A percentile compares a stretch with the other conserved stretches of the same genome.
Conservation (phyloP, 176 grass and related monocot species). For the Avena atlantica region DNA sequence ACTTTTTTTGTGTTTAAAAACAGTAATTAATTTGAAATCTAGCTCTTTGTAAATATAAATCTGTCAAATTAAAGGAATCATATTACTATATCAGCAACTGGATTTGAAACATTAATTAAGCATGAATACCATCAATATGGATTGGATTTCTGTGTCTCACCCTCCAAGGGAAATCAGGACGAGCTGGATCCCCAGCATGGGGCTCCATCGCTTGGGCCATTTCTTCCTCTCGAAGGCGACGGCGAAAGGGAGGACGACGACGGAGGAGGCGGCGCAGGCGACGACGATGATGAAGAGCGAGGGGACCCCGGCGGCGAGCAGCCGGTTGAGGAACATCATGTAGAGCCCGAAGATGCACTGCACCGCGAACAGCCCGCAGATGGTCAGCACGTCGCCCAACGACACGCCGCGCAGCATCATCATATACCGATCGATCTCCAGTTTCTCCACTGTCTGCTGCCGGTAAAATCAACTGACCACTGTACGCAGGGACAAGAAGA, state of each 20-base stretch:
- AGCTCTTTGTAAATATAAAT: not conserved
- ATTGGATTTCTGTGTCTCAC: slow-evolving; percentile 36
- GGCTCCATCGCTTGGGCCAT: slow-evolving; percentile 51
- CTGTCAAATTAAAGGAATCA: not conserved
- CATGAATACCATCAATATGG: not conserved
- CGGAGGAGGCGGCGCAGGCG: slow-evolving; percentile 43
- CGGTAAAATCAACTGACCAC: not conserved
- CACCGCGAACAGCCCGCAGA: slow-evolving; percentile 53
- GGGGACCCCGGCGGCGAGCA: slow-evolving; percentile 50
- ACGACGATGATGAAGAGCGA: slow-evolving; percentile 61
- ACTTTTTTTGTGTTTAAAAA: too few species aligned
- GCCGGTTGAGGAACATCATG: slow-evolving; percentile 55
- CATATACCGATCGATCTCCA: not conserved
- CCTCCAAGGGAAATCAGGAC: slow-evolving; percentile 58
- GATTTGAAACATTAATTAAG: not conserved
- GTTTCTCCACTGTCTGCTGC: not conserved
- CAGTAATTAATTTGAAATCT: not conserved
- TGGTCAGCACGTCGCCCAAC: slow-evolving; percentile 37
- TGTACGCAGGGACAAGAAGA: not conserved
- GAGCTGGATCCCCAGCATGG: slow-evolving; percentile 40
- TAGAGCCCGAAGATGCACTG: slow-evolving; percentile 55
- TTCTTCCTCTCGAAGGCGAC: slow-evolving; percentile 61
- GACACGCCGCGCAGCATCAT: slow-evolving; percentile 16
- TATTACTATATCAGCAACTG: not conserved
- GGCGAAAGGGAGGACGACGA: slow-evolving; percentile 54